Percentiles rank a stretch among this genome's conserved stretches.
Conservation (phyloP, 805 yeast species). For the Monosporozyma yasuniensis region DNA sequence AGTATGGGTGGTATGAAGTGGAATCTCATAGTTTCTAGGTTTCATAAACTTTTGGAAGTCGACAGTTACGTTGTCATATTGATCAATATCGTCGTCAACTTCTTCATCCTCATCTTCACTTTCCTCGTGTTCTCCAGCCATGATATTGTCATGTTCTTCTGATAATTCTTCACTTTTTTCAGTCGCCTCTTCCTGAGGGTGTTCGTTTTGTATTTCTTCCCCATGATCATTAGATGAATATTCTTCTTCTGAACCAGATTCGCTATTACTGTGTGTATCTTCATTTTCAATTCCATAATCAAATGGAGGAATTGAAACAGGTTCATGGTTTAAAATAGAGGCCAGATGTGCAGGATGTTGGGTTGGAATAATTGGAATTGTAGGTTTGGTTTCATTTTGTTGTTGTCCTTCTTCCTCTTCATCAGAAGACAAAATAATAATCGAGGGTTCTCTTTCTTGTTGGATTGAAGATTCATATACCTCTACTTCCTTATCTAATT, state of each 20-base stretch:
- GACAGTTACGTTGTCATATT: not conserved
- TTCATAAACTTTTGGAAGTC: conserved; percentile 2
- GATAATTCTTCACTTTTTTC: not conserved
- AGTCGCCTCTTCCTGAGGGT: not conserved
- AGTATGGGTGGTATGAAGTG: not conserved
- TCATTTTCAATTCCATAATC: not conserved
- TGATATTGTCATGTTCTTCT: not conserved
- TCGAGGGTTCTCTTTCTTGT: conserved; percentile 3
- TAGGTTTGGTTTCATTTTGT: not conserved
- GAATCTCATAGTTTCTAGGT: not conserved
- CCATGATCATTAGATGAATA: conserved; percentile 1
- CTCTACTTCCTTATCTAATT: no score
- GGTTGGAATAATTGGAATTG: not conserved
- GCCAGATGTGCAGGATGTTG: not conserved
- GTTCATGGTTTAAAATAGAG: not conserved
- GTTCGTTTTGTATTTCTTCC: not conserved
- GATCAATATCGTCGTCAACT: not conserved
- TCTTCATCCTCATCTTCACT: not conserved
- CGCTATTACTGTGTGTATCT: not conserved
- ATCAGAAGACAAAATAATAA: conserved; percentile 7
- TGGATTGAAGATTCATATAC: not conserved
- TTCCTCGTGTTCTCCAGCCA: not conserved
- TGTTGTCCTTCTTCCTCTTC: conserved; percentile 3
- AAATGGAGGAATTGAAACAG: not conserved
- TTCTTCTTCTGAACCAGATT: not conserved